Base-by-base conservation (phyloP, 176 grass and related monocot genomes). In the Carex kokanica region DNA sequence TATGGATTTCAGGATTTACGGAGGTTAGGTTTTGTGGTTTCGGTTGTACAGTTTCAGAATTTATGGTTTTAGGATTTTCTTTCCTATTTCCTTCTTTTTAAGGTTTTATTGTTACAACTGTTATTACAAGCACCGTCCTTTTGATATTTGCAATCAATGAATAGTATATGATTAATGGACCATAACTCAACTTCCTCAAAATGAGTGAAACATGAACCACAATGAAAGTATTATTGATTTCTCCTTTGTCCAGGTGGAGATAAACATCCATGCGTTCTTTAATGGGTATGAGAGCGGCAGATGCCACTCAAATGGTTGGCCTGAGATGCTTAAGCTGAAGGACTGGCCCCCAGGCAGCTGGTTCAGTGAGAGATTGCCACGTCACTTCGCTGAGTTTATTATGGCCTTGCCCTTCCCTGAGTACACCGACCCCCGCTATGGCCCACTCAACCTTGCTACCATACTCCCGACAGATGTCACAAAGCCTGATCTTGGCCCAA, bases 331-430 rank as follows among this genome's bases (percentile, higher is more conserved):
- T 49, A 94, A 94, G 43, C 87, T 94, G 29, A 94, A 89, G 81
- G 92, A 94, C 61, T 94, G 92, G 92, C 92, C 92, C 59, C 87
- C 89, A 68, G 83, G 87, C 52, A 97, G 78, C 83, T 90, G 81
- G 3, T 94, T 98, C 88, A 92, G 91, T 36, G 64, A 98, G 84
- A 74, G 90, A 70, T 36, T 98, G 41, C 95, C 88, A 25, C 92
- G 95, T 6, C 95, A 98, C 86, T 84, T 90, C 84, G 89, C 90
- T 18, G 95, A 98, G 34, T 94, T 98, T 74, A 85, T 93, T 73
- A 85, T 83, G 1, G 92, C 90, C 15, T 88, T 98, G 62, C 95
- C 95, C 80, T 98, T 94, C 86, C 92, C 85, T 24, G 95, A 98
- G 67, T 98, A 94, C 56, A 94, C 89, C 0, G 87, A 98, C 88